Evolutionary conservation across 495 filamentous ascomycete genomes (phyloP), one percentile per base, ranked within the genome.

Genomic region (Aspergillus ellipticus): DNA sequence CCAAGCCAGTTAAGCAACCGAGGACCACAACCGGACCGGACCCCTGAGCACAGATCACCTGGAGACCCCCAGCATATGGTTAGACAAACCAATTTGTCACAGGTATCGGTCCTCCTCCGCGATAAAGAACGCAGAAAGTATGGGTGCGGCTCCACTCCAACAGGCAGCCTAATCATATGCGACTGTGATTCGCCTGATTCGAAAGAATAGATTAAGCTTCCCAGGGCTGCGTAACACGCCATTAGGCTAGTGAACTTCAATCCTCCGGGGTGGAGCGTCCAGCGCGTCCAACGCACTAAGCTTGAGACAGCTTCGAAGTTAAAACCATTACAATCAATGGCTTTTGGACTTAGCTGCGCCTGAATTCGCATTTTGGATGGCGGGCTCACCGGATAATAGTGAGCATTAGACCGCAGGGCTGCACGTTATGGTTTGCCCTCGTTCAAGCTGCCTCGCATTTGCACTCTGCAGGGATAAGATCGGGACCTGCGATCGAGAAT

Each of bases 41-140:
- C 24, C 24, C 13, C 43, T 24, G 28, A 48, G 45, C 45, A 48
- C 45, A 48, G 45, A 48, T 48, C 45, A 48, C n/a, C 22, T 15
- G 17, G 13, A 21, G 13, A n/a, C 13, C 45, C 24, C 28, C 24
- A 28, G 13, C 45, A 13, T 22, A 13, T 2, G 21, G 24, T 48
- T 48, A 48, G 45, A 48, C 45, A 48, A 39, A 39, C 1, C 35
- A 39, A 39, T 39, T 39, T 39, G 35, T 39, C 35, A 39, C 35
- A 39, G 11, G 8, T 39, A 39, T 39, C 35, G 35, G 35, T n/a
- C 35, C 11, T 39, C 35, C 11, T 39, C 35, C 35, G 35, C n/a
- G 35, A 39, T 39, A 39, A 39, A 39, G 9, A 8, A 39, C 35
- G 35, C 35, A 4, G 8, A 15, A 15, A 35, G 33, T 35, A 35